Evolutionary conservation across 768 basidiomycete species (phyloP).

Genomic region (Leccinum obscurum): DNA sequence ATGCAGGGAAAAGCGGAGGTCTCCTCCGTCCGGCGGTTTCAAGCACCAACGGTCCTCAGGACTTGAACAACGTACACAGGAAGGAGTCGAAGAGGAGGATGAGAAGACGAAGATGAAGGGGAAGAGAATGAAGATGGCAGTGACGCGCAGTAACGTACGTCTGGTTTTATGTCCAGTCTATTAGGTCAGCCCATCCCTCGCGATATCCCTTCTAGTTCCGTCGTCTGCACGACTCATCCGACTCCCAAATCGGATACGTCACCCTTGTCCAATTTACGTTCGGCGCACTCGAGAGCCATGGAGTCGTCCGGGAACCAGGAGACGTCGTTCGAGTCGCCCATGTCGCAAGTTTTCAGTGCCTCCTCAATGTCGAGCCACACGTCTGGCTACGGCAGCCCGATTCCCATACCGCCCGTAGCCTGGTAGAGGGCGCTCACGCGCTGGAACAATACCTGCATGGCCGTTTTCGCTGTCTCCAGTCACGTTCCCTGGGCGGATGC

Average conservation of each 20-base stretch:
- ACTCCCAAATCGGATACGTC: constrained; percentile 39
- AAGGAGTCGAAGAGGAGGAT: constrained; percentile 21
- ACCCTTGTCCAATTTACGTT: constrained; percentile 40
- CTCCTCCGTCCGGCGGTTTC: constrained; percentile 26
- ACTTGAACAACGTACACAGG: constrained; percentile 29
- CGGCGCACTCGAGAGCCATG: constrained; percentile 44
- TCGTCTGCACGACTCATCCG: constrained; percentile 40
- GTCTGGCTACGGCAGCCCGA: constrained; percentile 35
- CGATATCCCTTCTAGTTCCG: constrained; percentile 72
- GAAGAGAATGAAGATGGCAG: constrained; percentile 41
- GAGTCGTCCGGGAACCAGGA: constrained; percentile 66
- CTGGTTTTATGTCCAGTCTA: constrained; percentile 85
- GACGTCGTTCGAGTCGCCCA: constrained; percentile 55
- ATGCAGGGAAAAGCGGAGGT: constrained; percentile 38
- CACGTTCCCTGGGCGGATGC: constrained; percentile 28
- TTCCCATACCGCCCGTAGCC: constrained; percentile 50
- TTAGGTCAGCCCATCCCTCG: constrained; percentile 67
- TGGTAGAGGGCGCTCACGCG: constrained; percentile 38
- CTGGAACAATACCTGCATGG: constrained; percentile 40
- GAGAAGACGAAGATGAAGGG: constrained; percentile 8
- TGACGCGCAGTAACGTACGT: constrained; percentile 62
- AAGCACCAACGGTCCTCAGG: constrained; percentile 33
- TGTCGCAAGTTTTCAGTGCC: constrained; percentile 41
- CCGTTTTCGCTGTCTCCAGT: constrained; percentile 40
- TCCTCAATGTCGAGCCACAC: constrained; percentile 40